Evolutionary conservation across 2,329 filamentous ascomycete species (phyloP), one percentile per base, ranked within the genome.

Genomic region (Reticulascus tulasneorum): DNA sequence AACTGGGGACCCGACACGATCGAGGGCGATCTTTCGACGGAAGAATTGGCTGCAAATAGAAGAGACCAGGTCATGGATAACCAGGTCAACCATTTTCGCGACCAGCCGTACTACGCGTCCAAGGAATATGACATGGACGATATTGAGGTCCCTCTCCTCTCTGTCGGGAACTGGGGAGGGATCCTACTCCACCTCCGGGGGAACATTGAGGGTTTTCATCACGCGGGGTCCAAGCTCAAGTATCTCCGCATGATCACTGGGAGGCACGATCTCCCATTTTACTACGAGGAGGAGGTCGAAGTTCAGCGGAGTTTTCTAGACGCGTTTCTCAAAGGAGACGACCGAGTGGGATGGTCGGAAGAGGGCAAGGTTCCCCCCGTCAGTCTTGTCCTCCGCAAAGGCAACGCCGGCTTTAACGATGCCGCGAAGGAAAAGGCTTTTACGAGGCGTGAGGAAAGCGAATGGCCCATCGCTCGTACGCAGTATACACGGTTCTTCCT

Each of bases 221-320:
- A 78, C 30, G 81, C 82, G 0, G 78, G 79, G 1, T 85, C 81
- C 1, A 66, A 77, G 39, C 63, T 79, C 42, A 86, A 86, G 54
- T 87, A 82, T 46, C 65, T 86, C 1, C 73, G 82, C 7, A 77
- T 85, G 53, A 82, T 86, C 50, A 79, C 75, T 1, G 82, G 83
- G 3, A 70, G 83, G 0, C 82, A 87, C 44, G 82, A 86, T 47
- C 63, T 86, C 2, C 82, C 82, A 0, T 86, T 86, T 53, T 87
- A 85, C 59, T 84, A 85, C 51, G 56, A 71, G 2, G 77, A 85
- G 30, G 78, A 85, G 44, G 81, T 84, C 0, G 77, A 82, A 42
- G 47, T 86, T 0, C 83, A 86, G 50, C 69, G 66, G 29, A 77
- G 73, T 45, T 87, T 87, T 53, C 60, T 86, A 0, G 79, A 85